These are phyloP conservation scores for Ogataea ganodermae DNA, from an alignment of 805 yeast genomes.

Conservation along the genomic window DNA sequence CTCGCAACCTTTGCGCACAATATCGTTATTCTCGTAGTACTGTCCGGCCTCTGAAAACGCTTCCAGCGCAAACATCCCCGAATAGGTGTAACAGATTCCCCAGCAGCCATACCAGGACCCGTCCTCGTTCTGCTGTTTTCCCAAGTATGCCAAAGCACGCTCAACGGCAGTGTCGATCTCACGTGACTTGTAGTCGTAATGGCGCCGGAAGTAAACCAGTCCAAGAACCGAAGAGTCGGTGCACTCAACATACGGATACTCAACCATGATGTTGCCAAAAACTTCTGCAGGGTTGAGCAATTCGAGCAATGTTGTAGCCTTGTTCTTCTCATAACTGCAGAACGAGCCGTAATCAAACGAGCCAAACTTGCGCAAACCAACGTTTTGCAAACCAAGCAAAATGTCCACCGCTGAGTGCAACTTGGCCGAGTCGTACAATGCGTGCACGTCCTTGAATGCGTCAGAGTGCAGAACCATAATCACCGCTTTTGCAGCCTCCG, in stretches of 20 bases:
- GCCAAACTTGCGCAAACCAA: slow-evolving; percentile 40
- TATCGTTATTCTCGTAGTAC: slow-evolving; percentile 58
- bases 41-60: slow-evolving; percentile 75
- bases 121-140: slow-evolving; percentile 65
- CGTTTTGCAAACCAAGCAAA: slow-evolving; percentile 73
- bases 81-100: slow-evolving; percentile 97
- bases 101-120: slow-evolving; percentile 99
- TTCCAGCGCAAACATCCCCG: slow-evolving; percentile 97
- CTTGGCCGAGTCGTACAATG: slow-evolving; percentile 48
- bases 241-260: slow-evolving; percentile 97
- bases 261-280: slow-evolving; percentile 97
- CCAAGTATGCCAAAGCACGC: slow-evolving; percentile 73
- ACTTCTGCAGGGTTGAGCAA: slow-evolving; percentile 93
- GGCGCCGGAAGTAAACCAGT: slow-evolving; percentile 69
- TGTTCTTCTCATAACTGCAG: slow-evolving; percentile 85
- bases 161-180: slow-evolving; percentile 72
- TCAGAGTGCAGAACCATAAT: slow-evolving; percentile 81
- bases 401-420: slow-evolving; percentile 75
- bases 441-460: slow-evolving; percentile 43
- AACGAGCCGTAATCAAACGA: slow-evolving; percentile 86
- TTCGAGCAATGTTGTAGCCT: slow-evolving; percentile 79
- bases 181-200: slow-evolving; percentile 61
- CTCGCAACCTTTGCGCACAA: slow-evolving; percentile 79
- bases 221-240: slow-evolving; percentile 95
- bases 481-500: slow-evolving; percentile 91